A percentile compares a stretch with the other conserved stretches of the same genome.
Evolutionary conservation across 164 flowering plant species (phyloP).

Genomic region (Saururus chinensis): DNA sequence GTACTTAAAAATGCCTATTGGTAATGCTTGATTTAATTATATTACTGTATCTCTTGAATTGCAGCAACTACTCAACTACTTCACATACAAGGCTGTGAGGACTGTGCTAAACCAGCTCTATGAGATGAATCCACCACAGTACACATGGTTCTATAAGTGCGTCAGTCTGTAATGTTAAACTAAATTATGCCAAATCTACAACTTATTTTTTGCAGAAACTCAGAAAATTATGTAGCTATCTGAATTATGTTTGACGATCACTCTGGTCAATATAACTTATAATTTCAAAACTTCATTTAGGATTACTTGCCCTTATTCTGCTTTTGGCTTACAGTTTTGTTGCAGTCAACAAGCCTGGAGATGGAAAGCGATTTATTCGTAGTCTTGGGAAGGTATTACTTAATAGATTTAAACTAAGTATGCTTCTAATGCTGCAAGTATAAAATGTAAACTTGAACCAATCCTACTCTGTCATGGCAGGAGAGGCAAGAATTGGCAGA

Average conservation of each 20-base stretch:
- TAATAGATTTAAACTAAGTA: not conserved
- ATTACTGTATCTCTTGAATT: conserved; percentile 1
- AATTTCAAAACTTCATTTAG: not conserved
- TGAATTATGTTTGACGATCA: not conserved
- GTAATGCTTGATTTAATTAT: no score
- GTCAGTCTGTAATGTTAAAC: conserved; percentile 15
- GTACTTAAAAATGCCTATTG: no score
- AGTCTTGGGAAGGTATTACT: conserved; percentile 59
- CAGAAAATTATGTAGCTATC: no score
- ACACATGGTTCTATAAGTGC: conserved; percentile 91
- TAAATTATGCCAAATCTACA: not conserved
- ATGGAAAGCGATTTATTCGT: conserved; percentile 78
- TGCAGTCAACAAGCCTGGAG: conserved; percentile 56
- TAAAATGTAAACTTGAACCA: not conserved
- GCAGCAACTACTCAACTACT: conserved; percentile 84
- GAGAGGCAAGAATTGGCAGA: conserved; percentile 86
- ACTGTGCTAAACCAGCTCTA: conserved; percentile 86
- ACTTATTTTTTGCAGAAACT: not conserved
- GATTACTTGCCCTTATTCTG: not conserved
- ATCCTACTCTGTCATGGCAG: conserved; percentile 18
- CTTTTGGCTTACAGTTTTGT: conserved; percentile 39
- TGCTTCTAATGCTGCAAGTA: not conserved
- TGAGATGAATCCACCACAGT: conserved; percentile 91
- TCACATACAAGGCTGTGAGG: conserved; percentile 93
- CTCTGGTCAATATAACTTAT: no score